phyloP scores from a whole-genome alignment of 2,329 filamentous ascomycete genomes.

The Blastomyces parvus region DNA sequence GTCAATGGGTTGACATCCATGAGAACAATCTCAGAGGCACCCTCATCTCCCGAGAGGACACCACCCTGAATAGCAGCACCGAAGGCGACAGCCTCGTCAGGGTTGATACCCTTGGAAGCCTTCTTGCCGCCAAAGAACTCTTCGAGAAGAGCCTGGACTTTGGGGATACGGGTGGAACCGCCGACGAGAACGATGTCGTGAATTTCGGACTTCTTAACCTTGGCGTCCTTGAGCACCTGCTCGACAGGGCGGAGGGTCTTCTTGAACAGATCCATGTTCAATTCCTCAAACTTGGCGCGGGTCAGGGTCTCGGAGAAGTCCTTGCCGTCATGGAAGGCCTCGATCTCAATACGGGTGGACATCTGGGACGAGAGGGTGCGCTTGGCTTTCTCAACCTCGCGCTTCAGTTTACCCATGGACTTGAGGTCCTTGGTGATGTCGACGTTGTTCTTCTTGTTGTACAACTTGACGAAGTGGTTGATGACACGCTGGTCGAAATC shows the following conservation, averaged over 20 bases:
- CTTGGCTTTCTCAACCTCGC: slow-evolving; percentile 99
- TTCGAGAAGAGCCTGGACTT: slow-evolving; percentile 89
- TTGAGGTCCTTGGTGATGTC: slow-evolving; percentile 91
- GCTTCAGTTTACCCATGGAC: slow-evolving; percentile 99
- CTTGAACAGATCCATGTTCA: slow-evolving; percentile 99
- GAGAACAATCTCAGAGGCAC: slow-evolving; percentile 70
- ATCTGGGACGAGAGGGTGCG: slow-evolving; percentile 90
- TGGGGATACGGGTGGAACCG: slow-evolving; percentile 98
- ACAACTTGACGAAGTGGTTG: slow-evolving; percentile 89
- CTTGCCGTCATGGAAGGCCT: slow-evolving; percentile 91
- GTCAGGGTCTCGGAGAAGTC: slow-evolving; percentile 98
- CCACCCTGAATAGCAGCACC: slow-evolving; percentile 95
- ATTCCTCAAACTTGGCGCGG: slow-evolving; percentile 97
- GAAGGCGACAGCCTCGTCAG: slow-evolving; percentile 96
- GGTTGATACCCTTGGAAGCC: slow-evolving; percentile 98
- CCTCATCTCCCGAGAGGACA: slow-evolving; percentile 82
- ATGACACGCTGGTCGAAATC: slow-evolving; percentile 98
- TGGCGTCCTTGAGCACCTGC: slow-evolving; percentile 96
- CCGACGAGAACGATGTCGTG: slow-evolving; percentile 96
- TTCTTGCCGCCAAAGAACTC: slow-evolving; percentile 95
- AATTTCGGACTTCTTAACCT: slow-evolving; percentile 90
- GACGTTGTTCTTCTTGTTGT: slow-evolving; percentile 96
- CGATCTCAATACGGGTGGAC: slow-evolving; percentile 90
- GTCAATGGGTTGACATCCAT: slow-evolving; percentile 97
- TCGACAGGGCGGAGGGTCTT: slow-evolving; percentile 98